These are phyloP conservation scores for Xylaria grammica DNA, from an alignment of 495 filamentous ascomycete species.

Conservation along the genomic window DNA sequence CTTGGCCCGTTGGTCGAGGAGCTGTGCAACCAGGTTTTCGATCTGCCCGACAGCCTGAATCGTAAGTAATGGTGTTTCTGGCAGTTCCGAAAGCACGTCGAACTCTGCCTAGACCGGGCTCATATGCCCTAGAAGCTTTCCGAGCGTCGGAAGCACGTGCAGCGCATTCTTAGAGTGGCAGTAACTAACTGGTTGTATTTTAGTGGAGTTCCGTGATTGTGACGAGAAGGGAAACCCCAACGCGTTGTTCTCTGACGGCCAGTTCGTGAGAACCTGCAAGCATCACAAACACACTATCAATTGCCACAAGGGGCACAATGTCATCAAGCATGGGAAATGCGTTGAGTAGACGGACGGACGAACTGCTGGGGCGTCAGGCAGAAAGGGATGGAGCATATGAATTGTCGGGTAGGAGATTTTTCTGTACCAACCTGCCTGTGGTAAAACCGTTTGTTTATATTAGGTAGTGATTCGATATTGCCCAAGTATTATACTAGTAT, in stretches of 20 bases:
- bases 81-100: neutral
- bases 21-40: neutral
- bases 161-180: too few species aligned
- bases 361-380: neutral
- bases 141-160: too few species aligned
- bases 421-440: too few species aligned
- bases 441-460: too few species aligned
- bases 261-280: neutral
- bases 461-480: too few species aligned
- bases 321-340: neutral
- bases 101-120: too few species aligned
- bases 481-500: too few species aligned
- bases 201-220: neutral
- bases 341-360: neutral
- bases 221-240: neutral
- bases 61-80: neutral
- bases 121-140: too few species aligned
- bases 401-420: neutral
- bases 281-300: neutral
- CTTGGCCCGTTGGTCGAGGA: neutral
- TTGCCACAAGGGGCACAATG: neutral
- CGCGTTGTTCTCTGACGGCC: neutral
- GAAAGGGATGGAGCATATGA: neutral
- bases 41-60: neutral
- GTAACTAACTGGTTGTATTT: too few species aligned